Evolutionary conservation across 1,284 basidiomycete genomes (phyloP).

Genomic region (Cutaneotrichosporon daszewskae): DNA sequence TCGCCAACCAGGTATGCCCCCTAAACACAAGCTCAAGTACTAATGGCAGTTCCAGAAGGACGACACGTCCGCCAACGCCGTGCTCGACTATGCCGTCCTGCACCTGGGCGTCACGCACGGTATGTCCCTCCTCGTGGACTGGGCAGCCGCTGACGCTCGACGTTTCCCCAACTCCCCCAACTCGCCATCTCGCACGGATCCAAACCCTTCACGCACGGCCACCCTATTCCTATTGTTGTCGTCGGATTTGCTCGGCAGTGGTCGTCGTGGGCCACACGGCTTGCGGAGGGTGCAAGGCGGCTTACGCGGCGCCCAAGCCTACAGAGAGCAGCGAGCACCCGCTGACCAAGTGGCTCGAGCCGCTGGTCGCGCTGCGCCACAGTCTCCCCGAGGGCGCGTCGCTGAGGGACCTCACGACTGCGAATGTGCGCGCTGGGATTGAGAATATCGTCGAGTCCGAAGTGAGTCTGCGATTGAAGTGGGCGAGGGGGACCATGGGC

Average conservation of each 20-base stretch:
- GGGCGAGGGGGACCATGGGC: no score
- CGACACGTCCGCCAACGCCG: slow-evolving; percentile 56
- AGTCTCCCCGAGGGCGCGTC: slow-evolving; percentile 52
- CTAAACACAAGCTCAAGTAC: no score
- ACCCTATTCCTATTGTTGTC: no score
- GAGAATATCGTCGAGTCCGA: slow-evolving; percentile 56
- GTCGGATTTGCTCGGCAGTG: no score
- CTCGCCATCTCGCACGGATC: no score
- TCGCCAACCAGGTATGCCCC: slow-evolving; percentile 51
- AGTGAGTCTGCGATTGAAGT: slow-evolving; percentile 1
- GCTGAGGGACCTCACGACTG: slow-evolving; percentile 60
- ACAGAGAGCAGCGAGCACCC: slow-evolving; percentile 46
- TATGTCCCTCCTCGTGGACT: no score
- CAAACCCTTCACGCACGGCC: no score
- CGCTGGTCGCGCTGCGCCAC: slow-evolving; percentile 59
- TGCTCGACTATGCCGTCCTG: slow-evolving; percentile 74
- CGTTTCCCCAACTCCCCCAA: no score
- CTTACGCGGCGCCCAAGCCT: slow-evolving; percentile 48
- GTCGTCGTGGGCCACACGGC: slow-evolving; percentile 73
- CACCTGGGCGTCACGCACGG: slow-evolving; percentile 75
- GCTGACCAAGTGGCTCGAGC: slow-evolving; percentile 65
- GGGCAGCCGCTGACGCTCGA: background rate
- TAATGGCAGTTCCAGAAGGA: slow-evolving; percentile 9
- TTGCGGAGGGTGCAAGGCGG: slow-evolving; percentile 67
- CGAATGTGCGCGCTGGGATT: slow-evolving; percentile 73